phyloP scores from a whole-genome alignment of 192 early-diverging fungal genomes.

The Chytriomyces sp. region DNA sequence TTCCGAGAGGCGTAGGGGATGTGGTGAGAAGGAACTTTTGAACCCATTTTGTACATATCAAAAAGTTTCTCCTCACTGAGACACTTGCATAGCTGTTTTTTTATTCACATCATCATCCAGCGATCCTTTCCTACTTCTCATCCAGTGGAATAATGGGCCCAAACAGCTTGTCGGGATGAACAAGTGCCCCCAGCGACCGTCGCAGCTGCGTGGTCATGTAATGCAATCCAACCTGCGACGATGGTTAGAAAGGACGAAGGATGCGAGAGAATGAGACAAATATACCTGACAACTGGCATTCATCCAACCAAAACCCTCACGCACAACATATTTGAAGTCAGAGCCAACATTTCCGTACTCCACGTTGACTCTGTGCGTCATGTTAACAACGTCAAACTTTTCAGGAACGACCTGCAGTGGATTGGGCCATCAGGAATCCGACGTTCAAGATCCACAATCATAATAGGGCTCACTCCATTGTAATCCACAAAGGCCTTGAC shows the following conservation, averaged over 20 bases:
- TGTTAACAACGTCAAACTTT: conserved; percentile 92
- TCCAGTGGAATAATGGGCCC: neutral
- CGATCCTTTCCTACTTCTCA: neutral
- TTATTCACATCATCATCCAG: too few species aligned
- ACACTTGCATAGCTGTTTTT: too few species aligned
- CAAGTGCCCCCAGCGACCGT: conserved; percentile 77
- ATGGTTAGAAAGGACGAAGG: neutral
- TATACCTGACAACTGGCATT: conserved; percentile 71
- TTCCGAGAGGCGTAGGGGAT: neutral
- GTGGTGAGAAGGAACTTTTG: neutral
- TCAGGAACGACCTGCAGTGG: conserved; percentile 98
- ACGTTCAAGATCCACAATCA: too few species aligned
- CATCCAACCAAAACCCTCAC: conserved; percentile 99
- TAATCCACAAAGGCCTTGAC: conserved; percentile 92
- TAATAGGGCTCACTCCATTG: too few species aligned
- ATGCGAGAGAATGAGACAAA: neutral
- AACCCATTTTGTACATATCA: too few species aligned
- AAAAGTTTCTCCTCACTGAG: too few species aligned
- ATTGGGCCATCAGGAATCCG: too few species aligned
- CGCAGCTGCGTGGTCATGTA: conserved; percentile 73
- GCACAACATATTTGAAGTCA: conserved; percentile 90
- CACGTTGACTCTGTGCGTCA: conserved; percentile 88
- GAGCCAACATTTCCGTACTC: conserved; percentile 72
- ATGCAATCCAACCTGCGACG: conserved; percentile 76
- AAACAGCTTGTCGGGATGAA: conserved; percentile 71